Base-by-base conservation (phyloP, 129 eudicot species). In the Artemisia annua region DNA sequence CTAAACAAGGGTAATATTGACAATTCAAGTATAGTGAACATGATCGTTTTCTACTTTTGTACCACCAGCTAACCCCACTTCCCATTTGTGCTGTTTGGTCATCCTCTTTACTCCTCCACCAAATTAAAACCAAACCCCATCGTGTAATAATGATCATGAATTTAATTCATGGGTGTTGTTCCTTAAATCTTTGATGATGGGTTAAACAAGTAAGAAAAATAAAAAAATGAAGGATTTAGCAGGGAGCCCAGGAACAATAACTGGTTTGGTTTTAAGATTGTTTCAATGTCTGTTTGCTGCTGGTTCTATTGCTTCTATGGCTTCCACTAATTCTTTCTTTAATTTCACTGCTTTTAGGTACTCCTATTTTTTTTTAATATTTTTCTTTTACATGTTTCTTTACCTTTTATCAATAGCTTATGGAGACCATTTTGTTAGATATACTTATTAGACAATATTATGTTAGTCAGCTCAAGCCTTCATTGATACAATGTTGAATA, bases 301-400 rank as follows among this genome's bases (percentile, higher is more conserved):
- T 72, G 88, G 63, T 69, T 84, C 96, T 39, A 83, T 91, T 69
- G 96, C 83, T 79, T 81, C 82, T 7, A 84, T 91, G 92, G 81
- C 86, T 46, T 75, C 90, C 69, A 83, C 90, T 63, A 67, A 70
- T 60, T 65, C 78, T 69, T 91, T 90, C 85, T 87, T 71, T 79
- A 80, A 83, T 78, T 79, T 81, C 79, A 91, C 97, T 58, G 91
- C 97, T 60, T 91, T 87, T 79, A 85, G 95, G 97, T 91, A 79
- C 7, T 74, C 6, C 30, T 6, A 3, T 16, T 20, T 20, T 20
- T 20, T 20, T 20, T 20, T 20, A 20, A 20, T 20, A 20, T 20
- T 20, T 20, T 20, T 20, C 22, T 20, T 28, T 28, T 26, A 26
- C 43, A 10, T 24, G 13, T 0, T 17, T 55, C 30, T 26, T 28